Evolutionary conservation across 352 stramenopile species (phyloP), one percentile per base, ranked within the genome.

Genomic region (Globisporangium canariense): DNA sequence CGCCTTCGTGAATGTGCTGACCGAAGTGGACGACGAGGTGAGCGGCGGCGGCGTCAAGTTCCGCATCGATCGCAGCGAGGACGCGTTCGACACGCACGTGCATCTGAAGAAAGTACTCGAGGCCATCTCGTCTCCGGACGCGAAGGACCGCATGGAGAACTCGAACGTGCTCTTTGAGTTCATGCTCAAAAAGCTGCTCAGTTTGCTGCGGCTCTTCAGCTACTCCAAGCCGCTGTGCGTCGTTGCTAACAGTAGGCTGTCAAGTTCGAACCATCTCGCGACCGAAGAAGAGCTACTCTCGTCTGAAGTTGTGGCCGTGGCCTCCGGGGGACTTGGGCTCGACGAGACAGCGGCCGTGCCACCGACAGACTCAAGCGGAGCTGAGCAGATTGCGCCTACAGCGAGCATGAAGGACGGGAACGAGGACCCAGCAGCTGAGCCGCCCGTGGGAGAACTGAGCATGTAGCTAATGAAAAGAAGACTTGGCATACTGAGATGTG

Each of bases 101-200:
- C 83, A 91, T 65, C 68, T 94, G 45, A 78, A 83, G 50, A 71
- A 70, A 47, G 79, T 79, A 8, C 73, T 94, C 10, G 78, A 86
- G 25, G 66, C 81, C 30, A 84, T 88, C 47, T 86, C 78, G 52
- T 89, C 78, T 4, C 82, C 82, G 0, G 83, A 92, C 52, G 76
- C 81, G 11, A 77, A 83, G 16, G 83, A 92, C 49, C 81, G 81
- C 46, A 88, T 94, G 74, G 78, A 87, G 55, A 86, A 88, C 58
- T 87, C 81, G 25, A 89, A 92, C 55, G 79, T 92, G n/a, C 66
- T 91, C n/a, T 90, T 92, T 52, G 85, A 94, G 70, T 78, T 80
- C 58, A 86, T 79, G 25, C 63, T 92, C 40, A 79, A 81, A 54
- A 92, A 94, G 56, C 62, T 91, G 67, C 63, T 92, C 55, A 78